phyloP scores from a whole-genome alignment of 163 green algal species.

The Prototheca wickerhamii region DNA sequence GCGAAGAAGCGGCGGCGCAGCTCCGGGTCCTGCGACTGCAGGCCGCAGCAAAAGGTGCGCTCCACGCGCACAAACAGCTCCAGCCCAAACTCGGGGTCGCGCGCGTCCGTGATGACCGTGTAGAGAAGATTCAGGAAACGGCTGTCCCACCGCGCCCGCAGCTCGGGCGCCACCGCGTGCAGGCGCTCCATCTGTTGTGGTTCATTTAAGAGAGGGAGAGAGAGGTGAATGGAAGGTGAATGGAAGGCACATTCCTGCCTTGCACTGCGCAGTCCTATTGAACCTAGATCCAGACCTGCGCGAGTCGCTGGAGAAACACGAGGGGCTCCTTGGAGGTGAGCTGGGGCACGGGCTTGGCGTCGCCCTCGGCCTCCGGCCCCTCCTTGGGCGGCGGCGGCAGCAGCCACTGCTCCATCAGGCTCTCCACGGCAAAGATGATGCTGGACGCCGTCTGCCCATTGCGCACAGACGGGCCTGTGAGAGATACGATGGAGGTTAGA shows the following conservation, averaged over 20 bases:
- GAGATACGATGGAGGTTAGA: too few species aligned
- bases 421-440: slow-evolving; percentile 52
- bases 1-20: slow-evolving; percentile 71
- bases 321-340: slow-evolving; percentile 67
- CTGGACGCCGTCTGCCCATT: slow-evolving; percentile 35
- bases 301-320: slow-evolving; percentile 73
- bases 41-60: slow-evolving; percentile 72
- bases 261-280: not conserved
- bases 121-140: slow-evolving; percentile 59
- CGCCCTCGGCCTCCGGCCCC: not conserved
- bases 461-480: slow-evolving; percentile 8
- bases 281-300: slow-evolving; percentile 27
- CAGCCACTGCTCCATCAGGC: slow-evolving; percentile 36
- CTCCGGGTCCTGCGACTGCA: slow-evolving; percentile 57
- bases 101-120: slow-evolving; percentile 39
- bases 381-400: slow-evolving; percentile 10
- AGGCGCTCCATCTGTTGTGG: slow-evolving; percentile 20
- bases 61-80: slow-evolving; percentile 89
- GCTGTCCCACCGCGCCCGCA: slow-evolving; percentile 44
- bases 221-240: not conserved
- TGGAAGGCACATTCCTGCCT: not conserved
- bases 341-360: not conserved
- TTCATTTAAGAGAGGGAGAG: not conserved
- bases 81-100: slow-evolving; percentile 28
- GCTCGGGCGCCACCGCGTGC: slow-evolving; percentile 17